Percentiles rank a stretch among this genome's conserved stretches.
These are phyloP conservation scores for Talaromyces sp. DNA, from an alignment of 2,329 filamentous ascomycete species.

Conservation along the genomic window DNA sequence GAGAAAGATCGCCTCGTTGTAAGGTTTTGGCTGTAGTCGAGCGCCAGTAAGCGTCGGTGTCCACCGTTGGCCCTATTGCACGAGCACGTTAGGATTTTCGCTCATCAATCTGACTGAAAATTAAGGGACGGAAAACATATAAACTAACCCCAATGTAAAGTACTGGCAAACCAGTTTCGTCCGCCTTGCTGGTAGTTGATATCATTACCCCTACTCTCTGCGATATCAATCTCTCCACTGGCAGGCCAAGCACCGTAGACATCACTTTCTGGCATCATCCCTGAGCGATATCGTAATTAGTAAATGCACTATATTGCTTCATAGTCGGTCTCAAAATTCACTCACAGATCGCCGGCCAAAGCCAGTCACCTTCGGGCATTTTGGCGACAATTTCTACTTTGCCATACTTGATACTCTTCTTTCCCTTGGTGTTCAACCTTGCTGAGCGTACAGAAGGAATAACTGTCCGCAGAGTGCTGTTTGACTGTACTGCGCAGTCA, in stretches of 20 bases:
- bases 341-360: constrained; percentile 52
- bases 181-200: constrained; percentile 7
- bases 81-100: neutral
- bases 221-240: constrained; percentile 54
- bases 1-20: constrained; percentile 26
- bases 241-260: constrained; percentile 51
- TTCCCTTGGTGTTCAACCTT: constrained; percentile 48
- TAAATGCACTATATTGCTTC: constrained; percentile 16
- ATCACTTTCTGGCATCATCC: constrained; percentile 51
- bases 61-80: constrained; percentile 18
- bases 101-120: constrained; percentile 25
- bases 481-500: constrained; percentile 42
- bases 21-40: constrained; percentile 27
- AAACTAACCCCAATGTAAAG: constrained; percentile 37
- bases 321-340: no score
- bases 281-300: constrained; percentile 16
- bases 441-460: constrained; percentile 51
- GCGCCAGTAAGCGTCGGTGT: constrained; percentile 22
- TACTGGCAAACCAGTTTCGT: constrained; percentile 20
- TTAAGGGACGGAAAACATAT: constrained; percentile 32
- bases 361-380: constrained; percentile 53
- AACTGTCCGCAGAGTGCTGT: constrained; percentile 45
- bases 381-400: constrained; percentile 54
- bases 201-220: constrained; percentile 33
- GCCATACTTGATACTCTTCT: constrained; percentile 49